Evolutionary conservation across 441 rosid genomes (phyloP).

Genomic region (Brassica hybrid): DNA sequence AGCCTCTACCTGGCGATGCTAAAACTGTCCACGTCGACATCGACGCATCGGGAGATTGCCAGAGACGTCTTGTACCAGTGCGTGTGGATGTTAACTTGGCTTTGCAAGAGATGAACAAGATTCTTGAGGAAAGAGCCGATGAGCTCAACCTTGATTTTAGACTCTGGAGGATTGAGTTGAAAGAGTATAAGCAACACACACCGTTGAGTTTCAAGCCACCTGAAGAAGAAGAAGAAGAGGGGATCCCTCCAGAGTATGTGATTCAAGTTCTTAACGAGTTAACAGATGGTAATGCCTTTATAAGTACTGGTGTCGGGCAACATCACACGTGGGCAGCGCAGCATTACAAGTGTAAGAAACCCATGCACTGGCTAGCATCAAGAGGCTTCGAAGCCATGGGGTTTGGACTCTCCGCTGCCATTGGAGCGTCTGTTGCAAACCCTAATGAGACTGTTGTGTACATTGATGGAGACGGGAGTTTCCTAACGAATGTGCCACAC

Average conservation of each 20-base stretch:
- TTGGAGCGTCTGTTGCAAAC: constrained; percentile 93
- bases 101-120: constrained; percentile 66
- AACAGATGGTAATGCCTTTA: constrained; percentile 77
- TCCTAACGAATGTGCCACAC: constrained; percentile 87
- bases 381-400: constrained; percentile 99
- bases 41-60: constrained; percentile 79
- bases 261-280: constrained; percentile 86
- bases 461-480: constrained; percentile 95
- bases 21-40: constrained; percentile 93
- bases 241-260: constrained; percentile 88
- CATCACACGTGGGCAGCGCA: constrained; percentile 99
- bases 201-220: constrained; percentile 78
- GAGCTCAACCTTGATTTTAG: constrained; percentile 59
- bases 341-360: constrained; percentile 79
- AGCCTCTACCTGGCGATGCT: not conserved
- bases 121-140: constrained; percentile 56
- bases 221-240: constrained; percentile 54
- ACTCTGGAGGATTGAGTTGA: constrained; percentile 75
- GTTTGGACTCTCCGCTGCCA: constrained; percentile 92
- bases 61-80: constrained; percentile 86
- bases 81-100: constrained; percentile 85
- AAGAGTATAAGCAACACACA: constrained; percentile 61
- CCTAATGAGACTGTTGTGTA: constrained; percentile 83
- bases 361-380: constrained; percentile 90
- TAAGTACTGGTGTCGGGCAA: constrained; percentile 96